Base-by-base conservation (phyloP, 441 rosid species). In the Geranium incanum region DNA sequence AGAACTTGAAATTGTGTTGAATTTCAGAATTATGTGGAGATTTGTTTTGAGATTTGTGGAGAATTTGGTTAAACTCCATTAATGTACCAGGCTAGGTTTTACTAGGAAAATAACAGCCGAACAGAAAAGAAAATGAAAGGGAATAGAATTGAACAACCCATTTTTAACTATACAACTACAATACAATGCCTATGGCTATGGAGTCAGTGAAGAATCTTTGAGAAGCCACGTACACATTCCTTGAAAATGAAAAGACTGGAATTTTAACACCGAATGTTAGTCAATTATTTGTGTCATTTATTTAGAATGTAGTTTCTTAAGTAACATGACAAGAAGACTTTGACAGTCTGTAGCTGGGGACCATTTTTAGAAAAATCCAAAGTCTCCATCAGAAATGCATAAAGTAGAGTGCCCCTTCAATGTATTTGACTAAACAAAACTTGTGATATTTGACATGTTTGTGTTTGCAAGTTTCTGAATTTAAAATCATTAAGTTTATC, bases 291-390 rank as follows among this genome's bases (percentile, higher is more conserved):
- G 70, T 52, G 67, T 6, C 71, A 28, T 36, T 39, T 68, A 36
- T 68, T 64, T 67, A 12, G 62, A 5, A 50, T 50, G 4, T 50
- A 69, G 75, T 75, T 59, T 59, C 63, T 59, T 6, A 59, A 59
- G 65, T 59, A 79, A 77, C 57, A 67, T 79, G 83, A 79, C 48
- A 81, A 65, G 60, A 78, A 70, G 65, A 71, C 75, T 80, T 82
- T 81, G 86, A 86, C 85, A 84, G 85, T 65, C 84, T 85, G 87
- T 79, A 72, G 71, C 28, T 28, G 72, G 88, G 88, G 88, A 80
- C 83, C 88, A 81, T 72, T 74, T 62, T 18, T 73, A 79, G 77
- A 81, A 81, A 72, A 74, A 15, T 82, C 86, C 87, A 85, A 80
- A 75, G 59, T 74, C 65, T 64, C 72, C 68, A 68, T 71, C 60